phyloP scores from a whole-genome alignment of 1,139 yeast genomes.

The Yamadazyma membranifaciens region DNA sequence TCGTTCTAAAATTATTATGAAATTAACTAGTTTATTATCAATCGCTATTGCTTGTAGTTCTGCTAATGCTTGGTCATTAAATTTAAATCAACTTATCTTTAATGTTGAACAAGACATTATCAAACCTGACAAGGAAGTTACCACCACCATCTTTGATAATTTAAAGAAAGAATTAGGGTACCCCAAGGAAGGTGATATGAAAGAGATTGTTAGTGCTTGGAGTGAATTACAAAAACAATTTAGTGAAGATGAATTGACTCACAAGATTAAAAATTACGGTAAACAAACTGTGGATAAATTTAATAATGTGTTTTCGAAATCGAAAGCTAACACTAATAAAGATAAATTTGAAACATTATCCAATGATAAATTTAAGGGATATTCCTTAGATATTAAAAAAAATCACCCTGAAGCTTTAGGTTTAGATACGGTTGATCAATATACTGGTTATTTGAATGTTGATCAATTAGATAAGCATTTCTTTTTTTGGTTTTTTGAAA shows the following conservation, averaged over 20 bases:
- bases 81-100: constrained; percentile 6
- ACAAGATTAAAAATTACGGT: constrained; percentile 21
- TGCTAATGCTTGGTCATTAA: constrained; percentile 7
- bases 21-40: constrained; percentile 8
- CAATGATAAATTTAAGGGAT: constrained; percentile 27
- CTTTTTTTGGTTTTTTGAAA: constrained; percentile 87
- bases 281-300: constrained; percentile 11
- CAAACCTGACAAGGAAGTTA: background rate
- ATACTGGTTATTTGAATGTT: constrained; percentile 64
- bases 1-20: constrained; percentile 2
- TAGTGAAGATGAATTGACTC: constrained; percentile 17
- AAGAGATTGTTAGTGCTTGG: constrained; percentile 24
- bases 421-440: constrained; percentile 59
- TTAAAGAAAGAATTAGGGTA: constrained; percentile 4
- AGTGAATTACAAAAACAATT: constrained; percentile 20
- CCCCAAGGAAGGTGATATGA: constrained; percentile 10
- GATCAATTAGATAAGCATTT: constrained; percentile 63
- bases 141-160: constrained; percentile 2
- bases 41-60: constrained; percentile 5
- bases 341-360: constrained; percentile 22
- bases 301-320: constrained; percentile 9
- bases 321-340: background rate
- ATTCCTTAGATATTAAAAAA: constrained; percentile 41
- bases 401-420: constrained; percentile 44
- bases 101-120: constrained; percentile 4